These are phyloP conservation scores for Paraphaeosphaeria sporulosa DNA, from an alignment of 2,329 filamentous ascomycete species.

Conservation along the genomic window DNA sequence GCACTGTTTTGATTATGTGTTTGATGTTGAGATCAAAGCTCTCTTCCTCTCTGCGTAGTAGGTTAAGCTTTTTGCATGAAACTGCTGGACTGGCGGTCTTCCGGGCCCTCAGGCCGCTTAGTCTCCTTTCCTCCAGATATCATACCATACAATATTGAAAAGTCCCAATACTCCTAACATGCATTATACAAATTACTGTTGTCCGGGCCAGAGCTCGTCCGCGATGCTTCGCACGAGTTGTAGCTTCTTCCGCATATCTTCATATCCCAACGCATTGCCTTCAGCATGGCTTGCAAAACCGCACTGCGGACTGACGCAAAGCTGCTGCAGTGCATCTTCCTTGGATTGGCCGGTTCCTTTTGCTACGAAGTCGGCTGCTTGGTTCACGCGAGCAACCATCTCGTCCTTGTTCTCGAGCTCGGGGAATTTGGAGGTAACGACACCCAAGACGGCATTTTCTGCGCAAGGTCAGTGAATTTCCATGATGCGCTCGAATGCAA, in stretches of 20 bases:
- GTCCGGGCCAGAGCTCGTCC: constrained; percentile 72
- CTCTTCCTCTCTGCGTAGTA: not conserved
- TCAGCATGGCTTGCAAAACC: constrained; percentile 72
- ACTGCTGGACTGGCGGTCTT: no score
- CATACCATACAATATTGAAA: not conserved
- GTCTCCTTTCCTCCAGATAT: not conserved
- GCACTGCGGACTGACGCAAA: constrained; percentile 54
- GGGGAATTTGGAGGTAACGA: constrained; percentile 57
- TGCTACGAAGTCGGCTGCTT: constrained; percentile 71
- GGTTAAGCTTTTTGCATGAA: not conserved
- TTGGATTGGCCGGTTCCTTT: constrained; percentile 69
- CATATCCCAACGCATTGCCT: constrained; percentile 72
- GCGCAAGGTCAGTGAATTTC: not conserved
- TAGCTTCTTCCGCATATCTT: constrained; percentile 78
- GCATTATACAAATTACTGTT: constrained; percentile 48
- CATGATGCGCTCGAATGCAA: not conserved
- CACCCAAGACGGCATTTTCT: constrained; percentile 56
- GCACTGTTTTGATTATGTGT: not conserved
- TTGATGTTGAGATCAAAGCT: constrained; percentile 12
- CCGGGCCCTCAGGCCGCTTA: not conserved
- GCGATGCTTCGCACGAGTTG: constrained; percentile 74
- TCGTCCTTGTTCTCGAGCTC: constrained; percentile 55
- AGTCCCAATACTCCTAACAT: not conserved
- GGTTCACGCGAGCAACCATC: constrained; percentile 56
- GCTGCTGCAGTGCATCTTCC: constrained; percentile 72